Evolutionary conservation across 140 eudicot species (phyloP), one percentile per base, ranked within the genome.

Genomic region (Erigeron philadelphicus): DNA sequence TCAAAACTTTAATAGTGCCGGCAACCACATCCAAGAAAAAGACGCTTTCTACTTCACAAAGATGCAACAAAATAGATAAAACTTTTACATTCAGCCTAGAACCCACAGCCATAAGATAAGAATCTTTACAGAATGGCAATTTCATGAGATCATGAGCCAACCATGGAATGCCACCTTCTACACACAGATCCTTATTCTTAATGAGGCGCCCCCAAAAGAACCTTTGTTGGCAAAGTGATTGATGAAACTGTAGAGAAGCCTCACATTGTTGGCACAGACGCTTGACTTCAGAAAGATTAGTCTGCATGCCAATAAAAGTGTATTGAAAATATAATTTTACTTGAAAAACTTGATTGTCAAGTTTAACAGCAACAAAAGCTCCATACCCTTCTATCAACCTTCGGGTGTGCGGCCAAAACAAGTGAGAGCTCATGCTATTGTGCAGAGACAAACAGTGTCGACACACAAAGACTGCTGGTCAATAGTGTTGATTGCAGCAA

Each of bases 11-110:
- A 21, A 89, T 77, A 67, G 84, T 79, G 78, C 88, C 81, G 76
- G 95, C 95, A 80, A 88, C 88, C 79, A 83, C 99, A 78, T 94
- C 99, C 78, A 94, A 76, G 87, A 85, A 94, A 61, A 97, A 89
- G 2, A 84, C 75, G 60, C 88, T 87, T 78, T 94, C 98, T 23
- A 87, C 87, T 84, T 94, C 99, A 72, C 99, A 94, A 17, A 94
- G 97, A 70, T 85, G 77, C 88, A 89, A 76, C 61, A 94, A 82
- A 76, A 94, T 87, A 50, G 95, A 85, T 63, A 94, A 58, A 31
- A 82, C 86, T 82, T 86, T 85, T 46, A 97, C 84, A 76, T 94
- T 87, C 74, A 94, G 71, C 75, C 99, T 83, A 31, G 87, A 89
- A 45, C 83, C 75, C 57, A 90, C 85, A 58, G 88, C 89, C 75